Base-by-base conservation (phyloP, 768 basidiomycete species). In the Collybiopsis luxurians region DNA sequence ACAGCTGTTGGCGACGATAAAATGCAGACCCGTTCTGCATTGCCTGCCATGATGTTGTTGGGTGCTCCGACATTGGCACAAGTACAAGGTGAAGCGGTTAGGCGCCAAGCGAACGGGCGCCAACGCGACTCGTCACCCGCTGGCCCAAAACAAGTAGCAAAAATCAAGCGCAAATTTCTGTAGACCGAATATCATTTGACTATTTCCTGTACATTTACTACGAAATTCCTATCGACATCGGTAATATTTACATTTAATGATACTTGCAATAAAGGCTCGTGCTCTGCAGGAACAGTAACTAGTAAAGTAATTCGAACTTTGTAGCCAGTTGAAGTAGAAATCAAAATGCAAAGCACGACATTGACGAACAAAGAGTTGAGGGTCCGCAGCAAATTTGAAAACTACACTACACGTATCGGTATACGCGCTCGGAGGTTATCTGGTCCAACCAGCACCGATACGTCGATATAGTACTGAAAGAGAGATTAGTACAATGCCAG, bases 1-100 rank as follows among this genome's bases (percentile, higher is more conserved):
- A 98, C 23, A 94, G 77, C 60, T 89, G 88, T 62, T 94, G 85
- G 54, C 89, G 80, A 66, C 88, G 77, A 67, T 98, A 98, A 75
- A 97, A 98, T 30, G 88, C 90, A 63, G 78, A 85, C 24, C 89
- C 90, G 65, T 90, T 84, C 69, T 87, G 83, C 87, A 97, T 92
- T 42, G 95, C 83, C 69, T 95, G 87, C 96, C 96, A 98, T 71
- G 83, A 81, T 28, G 84, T 70, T 2, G 90, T 91, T 1, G 92
- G 90, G 63, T 92, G 90, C 50, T 89, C 85, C 13, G 74, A 64
- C 73, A 81, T 19, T n/a, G 23, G 42, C 17, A 44, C 42, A 9
- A 19, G n/a, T 5, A 44, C 7, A 44, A 24, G 17, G 42, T n/a
- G 17, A 44, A 44, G 23, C n/a, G n/a, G n/a, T n/a, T n/a, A n/a